These are phyloP conservation scores for Suhomyces maxii DNA, from an alignment of 1,139 yeast species.

Conservation along the genomic window DNA sequence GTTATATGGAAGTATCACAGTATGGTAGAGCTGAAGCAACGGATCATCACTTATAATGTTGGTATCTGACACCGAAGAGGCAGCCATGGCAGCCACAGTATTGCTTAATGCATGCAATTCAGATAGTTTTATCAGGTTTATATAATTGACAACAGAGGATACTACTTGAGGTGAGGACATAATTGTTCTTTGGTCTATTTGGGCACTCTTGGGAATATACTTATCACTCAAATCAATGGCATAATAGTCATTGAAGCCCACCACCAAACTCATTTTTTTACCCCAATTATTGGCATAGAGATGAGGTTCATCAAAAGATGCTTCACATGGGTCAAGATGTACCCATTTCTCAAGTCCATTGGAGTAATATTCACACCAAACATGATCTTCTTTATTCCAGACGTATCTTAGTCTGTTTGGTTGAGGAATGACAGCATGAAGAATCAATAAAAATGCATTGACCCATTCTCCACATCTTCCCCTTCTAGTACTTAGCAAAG, in stretches of 20 bases:
- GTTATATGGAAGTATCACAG: slow-evolving; percentile 6
- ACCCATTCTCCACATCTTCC: slow-evolving; percentile 99
- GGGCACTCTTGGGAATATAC: slow-evolving; percentile 58
- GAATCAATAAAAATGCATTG: slow-evolving; percentile 70
- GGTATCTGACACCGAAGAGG: neutral
- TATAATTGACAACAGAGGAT: neutral
- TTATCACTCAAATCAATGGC: slow-evolving; percentile 67
- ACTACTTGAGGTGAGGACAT: slow-evolving; percentile 9
- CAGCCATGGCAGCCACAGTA: neutral
- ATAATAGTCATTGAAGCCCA: slow-evolving; percentile 66
- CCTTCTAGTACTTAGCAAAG: slow-evolving; percentile 55
- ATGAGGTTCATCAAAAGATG: slow-evolving; percentile 76
- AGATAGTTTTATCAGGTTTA: slow-evolving; percentile 4
- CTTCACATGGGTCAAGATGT: slow-evolving; percentile 89
- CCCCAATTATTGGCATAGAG: slow-evolving; percentile 88
- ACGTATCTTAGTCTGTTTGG: slow-evolving; percentile 51
- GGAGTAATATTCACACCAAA: slow-evolving; percentile 92
- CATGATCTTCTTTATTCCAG: slow-evolving; percentile 93
- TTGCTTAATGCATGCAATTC: neutral
- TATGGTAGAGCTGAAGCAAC: slow-evolving; percentile 8
- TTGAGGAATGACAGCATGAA: slow-evolving; percentile 47
- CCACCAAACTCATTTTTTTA: slow-evolving; percentile 83
- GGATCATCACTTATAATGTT: neutral
- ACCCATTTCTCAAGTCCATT: slow-evolving; percentile 65
- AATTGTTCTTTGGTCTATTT: slow-evolving; percentile 38